These are phyloP conservation scores for Saccharomyces jurei DNA, from an alignment of 805 yeast genomes.

Conservation along the genomic window DNA sequence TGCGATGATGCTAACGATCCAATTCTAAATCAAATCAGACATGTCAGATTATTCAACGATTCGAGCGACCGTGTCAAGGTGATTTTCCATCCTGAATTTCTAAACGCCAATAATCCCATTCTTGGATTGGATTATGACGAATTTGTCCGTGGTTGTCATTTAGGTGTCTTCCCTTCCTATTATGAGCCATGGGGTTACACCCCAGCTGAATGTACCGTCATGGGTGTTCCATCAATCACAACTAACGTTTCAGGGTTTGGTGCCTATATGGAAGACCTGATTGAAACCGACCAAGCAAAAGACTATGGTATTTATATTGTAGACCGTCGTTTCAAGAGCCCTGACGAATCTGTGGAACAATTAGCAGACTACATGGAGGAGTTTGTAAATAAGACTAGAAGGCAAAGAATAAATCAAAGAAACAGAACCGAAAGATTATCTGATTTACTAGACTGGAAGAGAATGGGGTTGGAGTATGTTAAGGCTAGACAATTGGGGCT, in stretches of 20 bases:
- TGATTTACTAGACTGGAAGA: slow-evolving; percentile 91
- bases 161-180: slow-evolving; percentile 97
- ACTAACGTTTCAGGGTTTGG: slow-evolving; percentile 96
- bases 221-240: slow-evolving; percentile 98
- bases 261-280: slow-evolving; percentile 95
- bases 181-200: slow-evolving; percentile 99
- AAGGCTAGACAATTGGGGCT: slow-evolving; percentile 92
- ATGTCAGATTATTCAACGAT: slow-evolving; percentile 82
- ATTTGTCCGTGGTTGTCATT: slow-evolving; percentile 94
- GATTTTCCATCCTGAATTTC: slow-evolving; percentile 94
- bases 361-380: slow-evolving; percentile 83
- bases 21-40: slow-evolving; percentile 80
- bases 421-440: slow-evolving; percentile 91
- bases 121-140: slow-evolving; percentile 92
- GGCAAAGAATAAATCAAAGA: slow-evolving; percentile 96
- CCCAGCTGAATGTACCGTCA: slow-evolving; percentile 98
- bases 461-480: slow-evolving; percentile 95
- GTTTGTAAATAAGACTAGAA: slow-evolving; percentile 81
- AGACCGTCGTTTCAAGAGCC: slow-evolving; percentile 85
- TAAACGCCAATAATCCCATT: slow-evolving; percentile 90
- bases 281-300: slow-evolving; percentile 68
- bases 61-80: slow-evolving; percentile 89
- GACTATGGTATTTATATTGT: slow-evolving; percentile 97
- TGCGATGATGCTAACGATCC: slow-evolving; percentile 87
- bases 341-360: slow-evolving; percentile 90